A percentile compares a stretch with the other conserved stretches of the same genome.
Evolutionary conservation across 1,284 basidiomycete genomes (phyloP).

Genomic region (Leccinum pachyderme): DNA sequence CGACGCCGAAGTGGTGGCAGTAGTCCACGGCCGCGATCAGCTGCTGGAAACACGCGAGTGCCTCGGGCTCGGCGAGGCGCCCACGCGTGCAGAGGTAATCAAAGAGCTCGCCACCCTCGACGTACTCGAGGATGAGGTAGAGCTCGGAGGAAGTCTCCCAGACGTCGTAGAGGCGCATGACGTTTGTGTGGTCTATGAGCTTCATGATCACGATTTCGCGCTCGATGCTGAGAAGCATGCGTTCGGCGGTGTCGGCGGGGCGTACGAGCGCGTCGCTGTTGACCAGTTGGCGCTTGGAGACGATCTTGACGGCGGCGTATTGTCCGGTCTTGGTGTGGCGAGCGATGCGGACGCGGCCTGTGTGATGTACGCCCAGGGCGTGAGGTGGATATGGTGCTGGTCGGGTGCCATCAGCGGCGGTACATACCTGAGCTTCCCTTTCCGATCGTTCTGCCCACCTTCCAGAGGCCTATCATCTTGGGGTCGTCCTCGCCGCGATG

Average conservation of each 20-base stretch:
- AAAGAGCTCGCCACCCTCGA: slow-evolving; percentile 96
- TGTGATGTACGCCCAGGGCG: neutral
- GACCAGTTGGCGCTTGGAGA: slow-evolving; percentile 80
- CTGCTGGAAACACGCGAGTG: slow-evolving; percentile 94
- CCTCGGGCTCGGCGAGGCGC: slow-evolving; percentile 77
- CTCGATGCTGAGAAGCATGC: slow-evolving; percentile 80
- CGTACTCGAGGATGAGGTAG: slow-evolving; percentile 95
- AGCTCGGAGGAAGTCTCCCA: slow-evolving; percentile 94
- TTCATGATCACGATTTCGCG: slow-evolving; percentile 99
- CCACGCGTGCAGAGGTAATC: slow-evolving; percentile 90
- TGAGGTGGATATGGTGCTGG: neutral
- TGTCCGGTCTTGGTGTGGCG: slow-evolving; percentile 86
- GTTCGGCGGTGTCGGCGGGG: slow-evolving; percentile 64
- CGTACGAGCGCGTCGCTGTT: slow-evolving; percentile 56
- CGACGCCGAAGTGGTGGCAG: slow-evolving; percentile 96
- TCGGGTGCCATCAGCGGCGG: neutral
- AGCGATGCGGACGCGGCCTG: slow-evolving; percentile 91
- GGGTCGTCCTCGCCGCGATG: slow-evolving; percentile 52
- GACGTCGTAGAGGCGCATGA: slow-evolving; percentile 93
- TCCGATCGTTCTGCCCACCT: slow-evolving; percentile 90
- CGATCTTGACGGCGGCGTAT: slow-evolving; percentile 95
- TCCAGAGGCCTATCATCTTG: slow-evolving; percentile 89
- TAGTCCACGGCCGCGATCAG: slow-evolving; percentile 95
- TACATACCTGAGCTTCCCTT: slow-evolving; percentile 81
- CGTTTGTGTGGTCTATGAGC: slow-evolving; percentile 95